Percentiles rank a stretch among this genome's conserved stretches.
These are phyloP conservation scores for Mariannaea elegans DNA, from an alignment of 2,329 filamentous ascomycete genomes.

Conservation along the genomic window DNA sequence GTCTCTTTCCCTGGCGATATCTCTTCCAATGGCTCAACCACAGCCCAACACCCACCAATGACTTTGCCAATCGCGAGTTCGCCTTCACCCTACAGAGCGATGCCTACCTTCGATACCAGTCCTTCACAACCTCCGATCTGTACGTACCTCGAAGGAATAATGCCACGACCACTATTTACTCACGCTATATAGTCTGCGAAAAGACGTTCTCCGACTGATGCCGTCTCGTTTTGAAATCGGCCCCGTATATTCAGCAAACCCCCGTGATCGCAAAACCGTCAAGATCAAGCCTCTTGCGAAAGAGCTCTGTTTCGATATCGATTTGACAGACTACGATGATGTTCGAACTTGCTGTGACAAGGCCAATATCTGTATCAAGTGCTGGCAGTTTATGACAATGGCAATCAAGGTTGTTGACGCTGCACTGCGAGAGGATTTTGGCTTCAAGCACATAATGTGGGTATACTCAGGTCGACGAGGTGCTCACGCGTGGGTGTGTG, in stretches of 20 bases:
- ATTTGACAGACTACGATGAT: conserved; percentile 98
- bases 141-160: conserved; percentile 39
- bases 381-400: conserved; percentile 98
- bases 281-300: conserved; percentile 89
- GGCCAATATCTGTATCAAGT: conserved; percentile 91
- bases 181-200: conserved; percentile 71
- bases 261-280: conserved; percentile 89
- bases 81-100: conserved; percentile 95
- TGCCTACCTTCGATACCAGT: conserved; percentile 92
- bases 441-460: conserved; percentile 97
- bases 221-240: conserved; percentile 98
- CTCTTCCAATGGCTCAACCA: conserved; percentile 99
- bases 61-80: conserved; percentile 95
- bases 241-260: conserved; percentile 94
- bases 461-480: conserved; percentile 97
- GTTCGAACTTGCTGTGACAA: conserved; percentile 94
- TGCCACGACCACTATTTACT: conserved; percentile 4
- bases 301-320: conserved; percentile 98
- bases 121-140: conserved; percentile 63
- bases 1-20: conserved; percentile 92
- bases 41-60: conserved; percentile 81
- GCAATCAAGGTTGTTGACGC: conserved; percentile 92
- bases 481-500: conserved; percentile 98
- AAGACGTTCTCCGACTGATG: conserved; percentile 87
- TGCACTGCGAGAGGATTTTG: conserved; percentile 91